These are phyloP conservation scores for Amanita subjunquillea DNA, from an alignment of 768 basidiomycete genomes.

Conservation along the genomic window DNA sequence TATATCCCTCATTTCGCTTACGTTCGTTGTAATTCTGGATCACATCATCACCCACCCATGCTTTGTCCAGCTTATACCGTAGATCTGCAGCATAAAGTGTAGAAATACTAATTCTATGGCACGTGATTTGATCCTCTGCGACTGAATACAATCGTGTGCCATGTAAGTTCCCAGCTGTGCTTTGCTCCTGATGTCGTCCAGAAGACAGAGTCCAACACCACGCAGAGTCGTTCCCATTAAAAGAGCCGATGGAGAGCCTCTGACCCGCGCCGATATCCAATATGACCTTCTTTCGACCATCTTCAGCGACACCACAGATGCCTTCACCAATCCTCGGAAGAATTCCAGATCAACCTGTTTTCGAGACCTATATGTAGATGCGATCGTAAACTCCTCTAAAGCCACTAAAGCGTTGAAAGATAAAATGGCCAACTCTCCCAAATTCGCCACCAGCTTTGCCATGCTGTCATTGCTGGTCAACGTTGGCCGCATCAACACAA, in stretches of 20 bases:
- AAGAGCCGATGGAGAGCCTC: slow-evolving; percentile 53
- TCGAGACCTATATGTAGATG: slow-evolving; percentile 46
- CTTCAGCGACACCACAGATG: slow-evolving; percentile 57
- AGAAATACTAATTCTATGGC: not conserved
- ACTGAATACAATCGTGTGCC: not conserved
- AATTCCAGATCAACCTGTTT: slow-evolving; percentile 36
- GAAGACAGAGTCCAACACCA: slow-evolving; percentile 30
- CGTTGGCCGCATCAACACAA: slow-evolving; percentile 74
- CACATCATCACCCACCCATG: not conserved
- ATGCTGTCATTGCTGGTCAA: slow-evolving; percentile 69
- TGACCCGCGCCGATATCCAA: slow-evolving; percentile 61
- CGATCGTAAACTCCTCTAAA: slow-evolving; percentile 47
- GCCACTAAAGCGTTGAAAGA: slow-evolving; percentile 63
- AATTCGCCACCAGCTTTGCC: slow-evolving; percentile 60
- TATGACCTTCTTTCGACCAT: slow-evolving; percentile 72
- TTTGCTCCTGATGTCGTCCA: slow-evolving; percentile 14
- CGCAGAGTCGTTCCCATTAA: slow-evolving; percentile 38
- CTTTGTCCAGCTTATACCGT: not conserved
- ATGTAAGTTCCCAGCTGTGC: slow-evolving; percentile 3
- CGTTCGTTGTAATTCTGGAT: slow-evolving; percentile 2
- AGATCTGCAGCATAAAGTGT: not conserved
- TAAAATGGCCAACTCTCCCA: slow-evolving; percentile 51
- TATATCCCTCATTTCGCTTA: slow-evolving; percentile 6
- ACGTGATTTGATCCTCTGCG: slow-evolving; percentile 3
- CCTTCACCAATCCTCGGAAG: slow-evolving; percentile 37